Evolutionary conservation across 2,329 filamentous ascomycete genomes (phyloP), one percentile per base, ranked within the genome.

Genomic region (Claviceps purpurea): DNA sequence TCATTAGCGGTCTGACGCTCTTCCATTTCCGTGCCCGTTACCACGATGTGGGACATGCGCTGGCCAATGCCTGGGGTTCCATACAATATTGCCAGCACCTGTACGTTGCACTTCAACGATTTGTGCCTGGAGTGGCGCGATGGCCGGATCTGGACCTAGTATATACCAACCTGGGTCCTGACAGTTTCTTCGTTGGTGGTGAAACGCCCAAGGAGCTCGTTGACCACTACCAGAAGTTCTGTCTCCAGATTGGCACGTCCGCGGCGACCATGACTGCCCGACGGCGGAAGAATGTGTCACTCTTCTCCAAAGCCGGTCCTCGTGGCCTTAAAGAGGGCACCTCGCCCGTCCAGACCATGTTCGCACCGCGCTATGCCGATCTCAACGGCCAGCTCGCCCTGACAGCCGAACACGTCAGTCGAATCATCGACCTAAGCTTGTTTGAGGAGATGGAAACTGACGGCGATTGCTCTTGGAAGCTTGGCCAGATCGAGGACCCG

Each of bases 101-200:
- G 1, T 74, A 74, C 59, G 69, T 72, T 49, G 70, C 3, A 16
- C n/a, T 41, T 10, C 37, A n/a, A 4, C 37, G 3, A 6, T 16
- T 26, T 16, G 18, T 16, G 13, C 30, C 16, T 8, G 20, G 14
- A 26, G 10, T 13, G 20, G 1, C 3, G 5, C 18, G 11, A 0
- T 74, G 72, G 72, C 47, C 50, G 1, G 72, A 75, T 55, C 70
- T 75, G 65, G 65, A 71, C 1, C 8, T 69, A 5, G 41, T 64
- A 0, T 50, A 61, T 1, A 22, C 26, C 1, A n/a, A 66, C 0
- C 60, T 72, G 10, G 62, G 61, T 3, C 24, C 55, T 0, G 55
- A 63, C 0, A 62, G 54, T 22, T 64, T 75, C 52, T 73, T 68
- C 49, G 60, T 68, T 1, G 70, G 30, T 24, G 20, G 69, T 2